phyloP scores from a whole-genome alignment of 208 protist genomes.

The Crithidia thermophila region DNA sequence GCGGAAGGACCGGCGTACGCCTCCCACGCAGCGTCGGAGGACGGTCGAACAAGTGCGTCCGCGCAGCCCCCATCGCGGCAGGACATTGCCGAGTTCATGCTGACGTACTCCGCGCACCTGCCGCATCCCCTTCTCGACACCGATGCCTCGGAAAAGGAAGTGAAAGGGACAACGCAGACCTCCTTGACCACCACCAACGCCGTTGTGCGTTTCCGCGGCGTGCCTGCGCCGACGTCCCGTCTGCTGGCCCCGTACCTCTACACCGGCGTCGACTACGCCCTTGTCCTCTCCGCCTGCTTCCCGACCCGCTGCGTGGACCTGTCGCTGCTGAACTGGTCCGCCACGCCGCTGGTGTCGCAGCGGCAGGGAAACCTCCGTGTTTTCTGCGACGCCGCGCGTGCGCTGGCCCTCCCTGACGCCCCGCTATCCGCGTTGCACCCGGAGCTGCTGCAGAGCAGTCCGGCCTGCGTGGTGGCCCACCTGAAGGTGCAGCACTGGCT shows the following conservation, averaged over 20 bases:
- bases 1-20: too few relatives aligned
- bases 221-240: neutral
- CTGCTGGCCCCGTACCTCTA: constrained; percentile 54
- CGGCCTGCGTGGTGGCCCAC: constrained; percentile 55
- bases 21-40: too few relatives aligned
- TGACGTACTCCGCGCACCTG: constrained; percentile 40
- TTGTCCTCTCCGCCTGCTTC: constrained; percentile 67
- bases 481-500: constrained; percentile 84
- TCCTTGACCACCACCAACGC: neutral
- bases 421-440: constrained; percentile 52
- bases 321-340: constrained; percentile 58
- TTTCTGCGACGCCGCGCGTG: constrained; percentile 54
- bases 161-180: too few relatives aligned
- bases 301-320: constrained; percentile 61
- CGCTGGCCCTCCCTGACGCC: constrained; percentile 44
- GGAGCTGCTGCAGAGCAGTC: constrained; percentile 34
- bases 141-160: neutral
- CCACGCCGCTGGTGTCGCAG: constrained; percentile 50
- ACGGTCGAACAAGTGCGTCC: neutral
- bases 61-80: constrained; percentile 8
- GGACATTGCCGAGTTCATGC: constrained; percentile 52
- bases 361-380: constrained; percentile 53
- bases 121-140: constrained; percentile 10
- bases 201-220: neutral
- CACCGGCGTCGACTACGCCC: constrained; percentile 71